Conservation (phyloP, 208 protist genomes). For the Histomonas meleagridis region DNA sequence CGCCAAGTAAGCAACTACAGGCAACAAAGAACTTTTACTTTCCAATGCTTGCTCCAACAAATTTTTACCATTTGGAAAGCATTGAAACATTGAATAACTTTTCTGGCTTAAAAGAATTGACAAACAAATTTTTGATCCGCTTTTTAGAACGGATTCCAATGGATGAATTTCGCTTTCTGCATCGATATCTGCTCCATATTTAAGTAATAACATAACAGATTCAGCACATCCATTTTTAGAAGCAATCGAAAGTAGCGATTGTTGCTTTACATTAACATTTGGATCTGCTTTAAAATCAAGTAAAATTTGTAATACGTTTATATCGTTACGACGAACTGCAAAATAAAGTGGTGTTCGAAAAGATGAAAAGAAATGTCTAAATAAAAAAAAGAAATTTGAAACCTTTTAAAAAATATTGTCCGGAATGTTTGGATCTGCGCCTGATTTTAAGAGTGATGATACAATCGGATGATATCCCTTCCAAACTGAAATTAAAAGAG, state of each 20-base stretch:
- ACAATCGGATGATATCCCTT: neutral
- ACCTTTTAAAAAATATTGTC: neutral
- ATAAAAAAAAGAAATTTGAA: neutral
- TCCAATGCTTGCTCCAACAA: too few relatives aligned
- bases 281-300: slow-evolving; percentile 21
- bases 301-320: neutral
- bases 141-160: neutral
- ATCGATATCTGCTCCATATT: neutral
- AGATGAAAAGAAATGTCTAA: neutral
- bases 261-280: neutral
- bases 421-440: neutral
- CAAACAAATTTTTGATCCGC: neutral
- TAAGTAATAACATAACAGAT: neutral
- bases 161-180: neutral
- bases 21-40: too few relatives aligned
- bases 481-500: neutral
- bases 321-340: neutral
- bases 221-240: neutral
- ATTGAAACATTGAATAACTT: too few relatives aligned
- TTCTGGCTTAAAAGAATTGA: neutral
- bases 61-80: too few relatives aligned
- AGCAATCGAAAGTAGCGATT: neutral
- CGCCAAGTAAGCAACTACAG: too few relatives aligned
- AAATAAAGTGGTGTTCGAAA: neutral
- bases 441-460: neutral